Evolutionary conservation across 2,329 filamentous ascomycete species (phyloP), one percentile per base, ranked within the genome.

Genomic region (Periconia macrospinosa): DNA sequence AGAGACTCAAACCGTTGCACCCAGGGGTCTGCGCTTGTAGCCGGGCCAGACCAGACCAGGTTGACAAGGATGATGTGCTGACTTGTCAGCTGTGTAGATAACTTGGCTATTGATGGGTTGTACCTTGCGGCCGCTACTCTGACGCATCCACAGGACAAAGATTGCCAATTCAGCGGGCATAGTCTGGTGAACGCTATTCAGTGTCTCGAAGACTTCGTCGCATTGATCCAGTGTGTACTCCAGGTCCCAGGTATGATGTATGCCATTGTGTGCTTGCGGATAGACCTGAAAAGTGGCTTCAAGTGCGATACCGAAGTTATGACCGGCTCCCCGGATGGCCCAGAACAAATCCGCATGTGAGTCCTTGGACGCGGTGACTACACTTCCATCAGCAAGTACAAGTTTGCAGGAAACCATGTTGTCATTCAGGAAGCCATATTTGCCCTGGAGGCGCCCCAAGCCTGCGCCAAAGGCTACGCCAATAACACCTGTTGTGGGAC

Each of bases 311-410:
- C 71, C 72, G 45, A 71, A 74, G 47, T 69, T 70, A 45, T 60
- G 60, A 1, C 71, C 72, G 2, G 70, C 71, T 1, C 72, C 72
- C 6, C 58, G 55, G 14, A 74, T 53, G 1, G 62, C 72, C 68
- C 71, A 74, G 55, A 72, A 72, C 15, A 75, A 67, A 30, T 74
- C 69, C 0, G 63, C 19, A 33, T 74, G 64, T 15, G 63, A 33
- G 3, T 54, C 51, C 13, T 47, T 20, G n/a, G 64, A 71, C n/a
- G 64, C 71, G 9, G 54, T 62, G 23, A 72, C 54, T 19, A 74
- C 49, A 13, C 55, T 58, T 13, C 69, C 69, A 11, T 55, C 56
- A 18, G 63, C 68, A 19, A 67, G 62, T 6, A 72, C 68, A 10
- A 71, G 48, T n/a, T 37, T 37, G 11, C 33, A 37, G 3, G 33